phyloP scores from a whole-genome alignment of 2,329 filamentous ascomycete species.

The Pseudogymnoascus sp. region DNA sequence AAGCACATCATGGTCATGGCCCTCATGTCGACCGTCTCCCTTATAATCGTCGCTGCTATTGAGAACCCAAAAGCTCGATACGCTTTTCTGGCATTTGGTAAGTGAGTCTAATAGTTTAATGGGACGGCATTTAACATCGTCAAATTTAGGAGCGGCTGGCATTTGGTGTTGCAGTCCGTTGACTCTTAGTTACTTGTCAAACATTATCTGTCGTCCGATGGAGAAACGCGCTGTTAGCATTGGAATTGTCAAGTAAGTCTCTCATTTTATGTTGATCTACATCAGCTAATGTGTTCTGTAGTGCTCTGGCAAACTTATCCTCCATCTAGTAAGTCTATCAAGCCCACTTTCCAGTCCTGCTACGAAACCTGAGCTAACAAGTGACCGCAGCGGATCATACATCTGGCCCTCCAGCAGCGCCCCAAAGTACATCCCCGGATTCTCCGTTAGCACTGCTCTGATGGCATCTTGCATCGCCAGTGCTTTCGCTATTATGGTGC shows the following conservation, averaged over 20 bases:
- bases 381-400: background rate
- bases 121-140: background rate
- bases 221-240: background rate
- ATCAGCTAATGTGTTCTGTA: conserved; percentile 5
- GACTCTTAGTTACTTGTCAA: background rate
- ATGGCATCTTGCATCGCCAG: conserved; percentile 12
- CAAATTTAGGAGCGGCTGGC: background rate
- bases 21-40: conserved; percentile 13
- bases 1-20: conserved; percentile 17
- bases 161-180: background rate
- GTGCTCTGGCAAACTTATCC: background rate
- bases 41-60: conserved; percentile 15
- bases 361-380: background rate
- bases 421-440: conserved; percentile 9
- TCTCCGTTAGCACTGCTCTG: conserved; percentile 13
- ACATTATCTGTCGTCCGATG: background rate
- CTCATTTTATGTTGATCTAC: conserved; percentile 20
- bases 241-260: conserved; percentile 19
- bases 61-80: conserved; percentile 15
- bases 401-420: background rate
- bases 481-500: conserved; percentile 13
- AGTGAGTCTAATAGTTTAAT: background rate
- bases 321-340: conserved; percentile 2
- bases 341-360: background rate
- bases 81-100: conserved; percentile 15